Base-by-base conservation (phyloP, 768 basidiomycete species). In the Rhizopogon vesiculosus region DNA sequence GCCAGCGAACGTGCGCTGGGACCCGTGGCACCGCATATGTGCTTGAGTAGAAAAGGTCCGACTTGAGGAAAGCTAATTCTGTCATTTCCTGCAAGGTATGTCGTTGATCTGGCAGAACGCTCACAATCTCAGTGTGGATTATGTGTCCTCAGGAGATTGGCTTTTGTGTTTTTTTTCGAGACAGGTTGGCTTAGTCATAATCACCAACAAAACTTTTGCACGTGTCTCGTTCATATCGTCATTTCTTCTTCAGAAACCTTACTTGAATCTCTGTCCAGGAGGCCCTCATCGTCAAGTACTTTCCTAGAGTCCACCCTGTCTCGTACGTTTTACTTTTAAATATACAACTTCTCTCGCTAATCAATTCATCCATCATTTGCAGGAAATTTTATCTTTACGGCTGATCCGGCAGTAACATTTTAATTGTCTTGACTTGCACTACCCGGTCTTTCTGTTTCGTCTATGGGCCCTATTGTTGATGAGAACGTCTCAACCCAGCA, bases 181-280 rank as follows among this genome's bases (percentile, higher is more conserved):
- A 56, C n/a, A 49, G 35, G 39, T 15, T 7, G 46, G 68, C 69
- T 69, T 70, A 72, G 44, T 72, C 70, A 69, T 68, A 68, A 59
- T 54, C 62, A 15, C 44, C 61, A 53, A 38, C 45, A 45, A 50
- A 58, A 13, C 9, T 25, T n/a, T 38, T 38, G 66, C 73, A 74
- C 73, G 72, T 74, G 73, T 66, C 59, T 60, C 19, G 45, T 55
- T 56, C 51, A 66, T 66, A 65, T 68, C 72, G 67, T 73, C 72
- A 73, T 67, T 58, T 48, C 41, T 25, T 28, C 46, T 31, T 28
- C 46, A 43, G 56, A 62, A 63, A 62, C 57, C 52, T 61, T 60
- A 19, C 53, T 55, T n/a, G 25, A 25, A 5, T 25, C 25, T 25
- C 25, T 25, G 25, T 25, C 25, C 25, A 25, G 4, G 35, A 38